These are phyloP conservation scores for Dothideomycetes sp. DNA, from an alignment of 2,329 filamentous ascomycete species.

Conservation along the genomic window DNA sequence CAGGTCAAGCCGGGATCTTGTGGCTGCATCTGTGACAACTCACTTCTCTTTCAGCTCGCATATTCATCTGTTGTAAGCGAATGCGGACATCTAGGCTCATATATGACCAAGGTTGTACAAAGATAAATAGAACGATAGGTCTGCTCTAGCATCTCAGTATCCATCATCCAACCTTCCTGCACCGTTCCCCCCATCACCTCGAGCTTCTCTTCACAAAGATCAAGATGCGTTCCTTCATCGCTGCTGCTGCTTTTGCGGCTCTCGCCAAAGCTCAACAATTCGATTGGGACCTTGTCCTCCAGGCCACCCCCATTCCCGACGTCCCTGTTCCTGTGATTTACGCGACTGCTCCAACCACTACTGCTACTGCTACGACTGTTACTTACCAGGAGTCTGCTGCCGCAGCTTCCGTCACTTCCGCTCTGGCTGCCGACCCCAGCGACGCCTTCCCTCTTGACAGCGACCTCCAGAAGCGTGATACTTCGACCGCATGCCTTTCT, in stretches of 20 bases:
- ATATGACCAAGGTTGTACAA: no score
- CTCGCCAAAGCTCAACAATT: slow-evolving; percentile 16
- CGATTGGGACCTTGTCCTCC: slow-evolving; percentile 14
- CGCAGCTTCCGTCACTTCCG: slow-evolving; percentile 10
- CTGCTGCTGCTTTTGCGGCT: slow-evolving; percentile 7
- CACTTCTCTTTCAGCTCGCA: not conserved
- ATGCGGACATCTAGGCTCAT: no score
- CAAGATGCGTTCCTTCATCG: slow-evolving; percentile 8
- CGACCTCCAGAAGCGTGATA: not conserved
- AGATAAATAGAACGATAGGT: slow-evolving; percentile 2
- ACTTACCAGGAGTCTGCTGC: not conserved
- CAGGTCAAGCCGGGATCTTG: no score
- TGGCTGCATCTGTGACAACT: no score
- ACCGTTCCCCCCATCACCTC: not conserved
- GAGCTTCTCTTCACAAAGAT: slow-evolving; percentile 3
- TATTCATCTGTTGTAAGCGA: not conserved
- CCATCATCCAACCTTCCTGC: slow-evolving; percentile 6
- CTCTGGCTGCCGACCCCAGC: not conserved
- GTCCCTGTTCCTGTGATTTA: slow-evolving; percentile 13
- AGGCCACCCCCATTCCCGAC: not conserved
- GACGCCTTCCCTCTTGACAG: slow-evolving; percentile 1
- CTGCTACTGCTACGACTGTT: slow-evolving; percentile 6
- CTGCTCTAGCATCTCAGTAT: not conserved
- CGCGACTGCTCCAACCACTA: slow-evolving; percentile 5
- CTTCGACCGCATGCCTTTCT: slow-evolving; percentile 22